These are phyloP conservation scores for Microstroma glucosiphilum DNA, from an alignment of 1,284 basidiomycete species.

Conservation along the genomic window DNA sequence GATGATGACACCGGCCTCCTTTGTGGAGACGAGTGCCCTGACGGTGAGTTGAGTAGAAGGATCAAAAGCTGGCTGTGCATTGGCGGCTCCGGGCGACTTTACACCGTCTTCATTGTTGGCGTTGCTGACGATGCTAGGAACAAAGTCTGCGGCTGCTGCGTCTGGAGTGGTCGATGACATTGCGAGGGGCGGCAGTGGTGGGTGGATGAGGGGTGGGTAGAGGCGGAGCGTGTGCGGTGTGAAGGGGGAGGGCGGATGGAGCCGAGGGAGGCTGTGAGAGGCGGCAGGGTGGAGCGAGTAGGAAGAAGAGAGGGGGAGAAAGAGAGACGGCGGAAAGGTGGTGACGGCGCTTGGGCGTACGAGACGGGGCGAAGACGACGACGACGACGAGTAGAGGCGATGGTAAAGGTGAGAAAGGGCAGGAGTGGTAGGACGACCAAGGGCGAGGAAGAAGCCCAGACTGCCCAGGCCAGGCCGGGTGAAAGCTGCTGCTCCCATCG, in stretches of 20 bases:
- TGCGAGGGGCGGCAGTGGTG: background rate
- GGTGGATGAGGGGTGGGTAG: background rate
- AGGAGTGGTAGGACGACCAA: constrained; percentile 9
- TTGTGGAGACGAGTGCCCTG: constrained; percentile 44
- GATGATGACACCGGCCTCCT: constrained; percentile 49
- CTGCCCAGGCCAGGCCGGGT: background rate
- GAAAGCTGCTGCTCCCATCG: background rate
- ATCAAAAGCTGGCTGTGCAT: constrained; percentile 20
- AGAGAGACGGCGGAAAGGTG: background rate
- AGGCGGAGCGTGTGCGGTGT: background rate
- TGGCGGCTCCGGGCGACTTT: constrained; percentile 15
- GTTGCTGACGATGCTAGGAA: constrained; percentile 11
- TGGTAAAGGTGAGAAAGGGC: constrained; percentile 4
- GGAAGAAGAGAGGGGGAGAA: background rate
- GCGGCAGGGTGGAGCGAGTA: background rate
- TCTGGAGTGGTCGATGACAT: constrained; percentile 15
- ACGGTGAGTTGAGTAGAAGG: constrained; percentile 34
- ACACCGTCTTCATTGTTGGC: constrained; percentile 9
- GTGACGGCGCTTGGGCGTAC: background rate
- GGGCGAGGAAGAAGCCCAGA: background rate
- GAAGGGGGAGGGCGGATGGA: background rate
- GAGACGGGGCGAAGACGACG: constrained; percentile 6
- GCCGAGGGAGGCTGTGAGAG: background rate
- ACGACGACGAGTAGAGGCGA: constrained; percentile 9
- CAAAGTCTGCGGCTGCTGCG: background rate